Conservation (phyloP, 2,329 filamentous ascomycete genomes). For the Phialemonium atrogriseum region DNA sequence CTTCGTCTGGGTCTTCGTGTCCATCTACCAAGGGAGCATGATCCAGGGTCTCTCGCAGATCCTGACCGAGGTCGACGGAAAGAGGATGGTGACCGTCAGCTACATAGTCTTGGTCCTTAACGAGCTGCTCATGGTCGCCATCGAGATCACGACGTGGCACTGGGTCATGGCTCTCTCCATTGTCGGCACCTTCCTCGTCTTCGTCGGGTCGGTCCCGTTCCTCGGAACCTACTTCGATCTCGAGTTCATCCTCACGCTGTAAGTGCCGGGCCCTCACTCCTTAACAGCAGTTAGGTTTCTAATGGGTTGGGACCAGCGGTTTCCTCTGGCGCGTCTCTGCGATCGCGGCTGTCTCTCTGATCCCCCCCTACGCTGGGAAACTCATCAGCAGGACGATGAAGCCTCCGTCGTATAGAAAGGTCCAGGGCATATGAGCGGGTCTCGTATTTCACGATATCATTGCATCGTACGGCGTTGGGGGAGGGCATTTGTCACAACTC, state of each 20-base stretch:
- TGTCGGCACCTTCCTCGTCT: conserved; percentile 74
- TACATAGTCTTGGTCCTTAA: conserved; percentile 91
- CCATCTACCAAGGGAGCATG: conserved; percentile 88
- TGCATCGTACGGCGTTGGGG: conserved; percentile 10
- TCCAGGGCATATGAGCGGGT: conserved; percentile 54
- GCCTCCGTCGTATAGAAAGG: conserved; percentile 91
- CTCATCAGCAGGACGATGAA: conserved; percentile 76
- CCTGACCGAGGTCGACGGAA: conserved; percentile 67
- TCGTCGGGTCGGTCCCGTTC: conserved; percentile 76
- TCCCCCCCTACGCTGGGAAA: conserved; percentile 84
- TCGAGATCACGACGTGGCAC: conserved; percentile 96
- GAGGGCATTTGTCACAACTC: not conserved
- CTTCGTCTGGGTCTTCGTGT: conserved; percentile 93
- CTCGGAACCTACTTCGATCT: conserved; percentile 87
- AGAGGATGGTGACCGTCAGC: conserved; percentile 77
- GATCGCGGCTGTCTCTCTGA: conserved; percentile 69
- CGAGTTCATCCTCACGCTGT: conserved; percentile 63
- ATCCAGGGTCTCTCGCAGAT: conserved; percentile 94
- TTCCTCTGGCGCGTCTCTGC: conserved; percentile 85
- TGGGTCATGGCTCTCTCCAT: conserved; percentile 82
- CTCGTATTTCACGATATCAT: conserved; percentile 4
- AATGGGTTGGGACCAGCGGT: conserved; percentile 39
- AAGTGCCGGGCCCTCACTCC: conserved; percentile 25
- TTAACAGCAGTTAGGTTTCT: not conserved
- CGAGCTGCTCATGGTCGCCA: conserved; percentile 93